Conservation (phyloP, 345 rosid species). For the Isatis tinctoria region DNA sequence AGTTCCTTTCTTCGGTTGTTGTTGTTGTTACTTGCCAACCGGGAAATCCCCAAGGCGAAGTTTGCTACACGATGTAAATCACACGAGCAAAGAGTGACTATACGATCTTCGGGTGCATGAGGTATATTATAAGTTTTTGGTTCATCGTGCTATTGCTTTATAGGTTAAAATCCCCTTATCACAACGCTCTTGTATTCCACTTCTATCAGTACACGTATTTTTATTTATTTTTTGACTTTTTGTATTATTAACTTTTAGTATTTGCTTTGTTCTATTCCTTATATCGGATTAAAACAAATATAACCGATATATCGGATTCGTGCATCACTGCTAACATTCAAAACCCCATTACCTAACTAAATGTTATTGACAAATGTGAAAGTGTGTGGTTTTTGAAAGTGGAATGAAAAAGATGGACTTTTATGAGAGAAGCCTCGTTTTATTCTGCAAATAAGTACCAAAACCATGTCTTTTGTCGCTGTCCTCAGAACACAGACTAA, state of each 20-base stretch:
- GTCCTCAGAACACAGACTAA: background rate
- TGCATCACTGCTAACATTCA: no score
- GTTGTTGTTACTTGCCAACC: slow-evolving; percentile 5
- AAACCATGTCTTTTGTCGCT: background rate
- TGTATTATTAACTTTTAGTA: no score
- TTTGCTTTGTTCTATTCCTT: no score
- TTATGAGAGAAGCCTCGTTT: background rate
- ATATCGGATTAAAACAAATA: no score
- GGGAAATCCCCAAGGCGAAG: background rate
- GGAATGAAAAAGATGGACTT: background rate
- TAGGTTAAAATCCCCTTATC: no score
- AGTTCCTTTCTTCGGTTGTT: background rate
- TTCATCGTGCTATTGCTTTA: no score
- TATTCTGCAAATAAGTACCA: background rate
- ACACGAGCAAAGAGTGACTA: background rate
- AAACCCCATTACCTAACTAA: no score
- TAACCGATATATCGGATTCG: no score
- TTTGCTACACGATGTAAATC: background rate
- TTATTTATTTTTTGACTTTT: no score
- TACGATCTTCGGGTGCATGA: background rate
- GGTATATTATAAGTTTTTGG: no score
- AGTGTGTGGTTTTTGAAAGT: background rate
- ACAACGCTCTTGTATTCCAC: no score
- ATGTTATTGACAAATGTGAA: background rate
- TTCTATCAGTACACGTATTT: no score